Base-by-base conservation (phyloP, 805 yeast genomes). In the Ogataea saltuana region DNA sequence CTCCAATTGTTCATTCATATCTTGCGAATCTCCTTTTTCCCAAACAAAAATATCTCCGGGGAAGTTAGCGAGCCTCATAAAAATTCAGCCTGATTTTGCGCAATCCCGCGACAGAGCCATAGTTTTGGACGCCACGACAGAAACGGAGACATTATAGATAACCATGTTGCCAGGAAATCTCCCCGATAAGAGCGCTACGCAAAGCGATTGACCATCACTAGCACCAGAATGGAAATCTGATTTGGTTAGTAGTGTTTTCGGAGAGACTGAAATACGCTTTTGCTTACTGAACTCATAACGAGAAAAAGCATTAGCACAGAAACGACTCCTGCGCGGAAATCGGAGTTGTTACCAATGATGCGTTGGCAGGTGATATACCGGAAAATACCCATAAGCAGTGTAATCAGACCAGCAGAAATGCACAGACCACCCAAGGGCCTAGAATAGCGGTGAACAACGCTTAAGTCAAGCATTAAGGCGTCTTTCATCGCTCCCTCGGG, bases 361-460 rank as follows among this genome's bases (percentile, higher is more conserved):
- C 56, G 39, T 43, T 75, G 80, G 4, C 75, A 74, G 27, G 59
- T 59, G 51, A 70, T 70, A 56, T 72, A 79, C 29, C 85, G 56
- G 2, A 60, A 18, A 4, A 64, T 51, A 0, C 83, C 85, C 50
- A 71, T 54, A 0, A 70, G 3, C 9, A 76, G 59, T 3, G 75
- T 64, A 2, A 67, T 13, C 3, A 78, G 64, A 0, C 80, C 80
- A 17, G 71, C 44, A 0, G 63, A 34, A 1, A 78, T 61, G 47
- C 76, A 72, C 4, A 65, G 20, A 1, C 49, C 41, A 0, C 65
- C 64, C 15, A 61, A n/a, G 4, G 61, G 61, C 32, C 39, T 48
- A 2, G 56, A 49, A 32, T 46, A 59, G 6, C 22, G 34, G 11
- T 43, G 11, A 13, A 54, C 54, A 8, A 54, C 15, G 3, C 27